A percentile compares a stretch with the other conserved stretches of the same genome.
Conservation (phyloP, 352 stramenopile species). For the Globisporangium radiosum region DNA sequence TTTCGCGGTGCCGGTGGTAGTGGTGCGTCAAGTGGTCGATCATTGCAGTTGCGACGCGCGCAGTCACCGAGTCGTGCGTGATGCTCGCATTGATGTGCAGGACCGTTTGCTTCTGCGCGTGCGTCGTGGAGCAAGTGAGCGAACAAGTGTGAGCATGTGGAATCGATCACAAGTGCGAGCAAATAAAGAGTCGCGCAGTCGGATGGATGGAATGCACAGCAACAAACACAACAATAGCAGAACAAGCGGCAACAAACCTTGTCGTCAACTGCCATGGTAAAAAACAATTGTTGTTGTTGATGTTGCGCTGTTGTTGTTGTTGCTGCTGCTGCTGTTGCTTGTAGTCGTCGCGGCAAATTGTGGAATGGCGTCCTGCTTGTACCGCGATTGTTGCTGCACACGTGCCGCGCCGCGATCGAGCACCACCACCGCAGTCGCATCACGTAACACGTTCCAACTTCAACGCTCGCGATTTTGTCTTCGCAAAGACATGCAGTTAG, state of each 20-base stretch:
- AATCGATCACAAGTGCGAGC: not conserved
- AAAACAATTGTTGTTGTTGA: too few relatives aligned
- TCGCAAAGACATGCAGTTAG: too few relatives aligned
- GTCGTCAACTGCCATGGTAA: not conserved
- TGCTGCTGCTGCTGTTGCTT: too few relatives aligned
- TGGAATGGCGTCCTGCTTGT: too few relatives aligned
- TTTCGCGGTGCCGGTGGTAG: conserved; percentile 51
- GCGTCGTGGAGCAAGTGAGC: not conserved
- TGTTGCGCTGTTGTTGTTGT: too few relatives aligned
- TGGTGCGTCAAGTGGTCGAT: conserved; percentile 66
- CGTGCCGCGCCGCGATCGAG: too few relatives aligned
- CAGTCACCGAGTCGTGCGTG: conserved; percentile 63
- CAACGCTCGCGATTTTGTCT: too few relatives aligned
- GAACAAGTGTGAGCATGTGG: not conserved
- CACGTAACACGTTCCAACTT: too few relatives aligned
- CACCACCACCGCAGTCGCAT: too few relatives aligned
- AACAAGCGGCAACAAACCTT: not conserved
- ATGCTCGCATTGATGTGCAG: conserved; percentile 77
- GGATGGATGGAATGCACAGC: too few relatives aligned
- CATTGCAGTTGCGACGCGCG: conserved; percentile 58
- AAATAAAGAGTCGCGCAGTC: not conserved
- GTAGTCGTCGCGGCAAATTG: too few relatives aligned
- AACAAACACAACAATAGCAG: not conserved
- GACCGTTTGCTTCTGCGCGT: conserved; percentile 54
- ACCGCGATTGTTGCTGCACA: too few relatives aligned